Conservation (phyloP, 257 asterid genomes). For the Echites panduratus region DNA sequence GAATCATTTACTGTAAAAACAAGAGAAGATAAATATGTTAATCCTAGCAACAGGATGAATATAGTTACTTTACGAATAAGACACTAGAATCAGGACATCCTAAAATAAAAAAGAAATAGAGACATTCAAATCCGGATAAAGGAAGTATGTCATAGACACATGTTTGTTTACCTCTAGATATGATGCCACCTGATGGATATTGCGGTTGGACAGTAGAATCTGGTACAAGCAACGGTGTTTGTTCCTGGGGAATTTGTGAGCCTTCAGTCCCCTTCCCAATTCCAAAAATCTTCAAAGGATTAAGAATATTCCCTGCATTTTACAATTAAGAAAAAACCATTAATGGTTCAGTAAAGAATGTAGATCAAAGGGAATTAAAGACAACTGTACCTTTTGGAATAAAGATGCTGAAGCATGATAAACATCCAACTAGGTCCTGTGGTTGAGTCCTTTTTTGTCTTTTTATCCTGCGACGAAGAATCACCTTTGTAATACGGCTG, state of each 20-base stretch:
- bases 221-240: neutral
- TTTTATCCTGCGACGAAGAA: constrained; percentile 48
- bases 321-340: neutral
- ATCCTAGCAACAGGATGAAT: neutral
- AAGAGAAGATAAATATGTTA: neutral
- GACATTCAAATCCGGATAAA: no score
- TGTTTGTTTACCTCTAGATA: neutral
- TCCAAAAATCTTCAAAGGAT: constrained; percentile 34
- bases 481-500: constrained; percentile 45
- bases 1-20: neutral
- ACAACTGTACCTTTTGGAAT: constrained; percentile 32
- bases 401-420: constrained; percentile 56
- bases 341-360: no score
- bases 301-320: constrained; percentile 38
- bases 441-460: neutral
- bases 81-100: no score
- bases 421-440: constrained; percentile 44
- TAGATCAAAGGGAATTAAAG: neutral
- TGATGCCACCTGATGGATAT: neutral
- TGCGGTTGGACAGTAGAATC: constrained; percentile 6
- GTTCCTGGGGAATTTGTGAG: neutral
- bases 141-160: neutral
- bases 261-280: constrained; percentile 4
- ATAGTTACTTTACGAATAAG: no score
- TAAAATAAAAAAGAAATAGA: no score